These are phyloP conservation scores for Buxus sempervirens DNA, from an alignment of 164 flowering plant species.

Conservation along the genomic window DNA sequence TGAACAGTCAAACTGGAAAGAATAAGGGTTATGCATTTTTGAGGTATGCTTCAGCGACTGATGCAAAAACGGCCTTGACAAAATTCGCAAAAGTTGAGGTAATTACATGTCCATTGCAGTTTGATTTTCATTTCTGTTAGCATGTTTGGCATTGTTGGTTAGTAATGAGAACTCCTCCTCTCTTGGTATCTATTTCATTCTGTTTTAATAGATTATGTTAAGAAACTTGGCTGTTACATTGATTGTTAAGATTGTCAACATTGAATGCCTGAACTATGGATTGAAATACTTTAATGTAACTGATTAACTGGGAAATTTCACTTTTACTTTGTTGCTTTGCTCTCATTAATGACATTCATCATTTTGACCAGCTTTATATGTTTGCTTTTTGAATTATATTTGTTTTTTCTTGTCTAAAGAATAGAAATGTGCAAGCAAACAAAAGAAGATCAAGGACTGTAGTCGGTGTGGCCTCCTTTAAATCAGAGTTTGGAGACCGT, in stretches of 20 bases:
- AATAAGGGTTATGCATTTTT: constrained; percentile 42
- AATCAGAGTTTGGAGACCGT: too few species aligned
- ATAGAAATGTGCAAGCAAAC: too few species aligned
- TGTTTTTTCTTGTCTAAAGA: too few species aligned
- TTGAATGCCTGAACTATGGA: background rate
- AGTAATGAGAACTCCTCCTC: background rate
- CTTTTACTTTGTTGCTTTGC: too few species aligned
- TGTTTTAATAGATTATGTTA: background rate
- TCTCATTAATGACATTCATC: too few species aligned
- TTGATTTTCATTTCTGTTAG: background rate
- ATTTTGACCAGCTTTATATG: too few species aligned
- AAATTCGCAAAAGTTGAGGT: constrained; percentile 33
- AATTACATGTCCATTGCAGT: background rate
- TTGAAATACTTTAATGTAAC: background rate
- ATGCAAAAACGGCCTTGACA: constrained; percentile 31
- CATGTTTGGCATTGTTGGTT: background rate
- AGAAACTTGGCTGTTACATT: background rate
- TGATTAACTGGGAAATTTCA: too few species aligned
- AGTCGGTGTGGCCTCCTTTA: too few species aligned
- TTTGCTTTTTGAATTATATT: too few species aligned
- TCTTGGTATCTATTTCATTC: background rate
- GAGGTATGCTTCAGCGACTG: constrained; percentile 27
- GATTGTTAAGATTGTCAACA: background rate
- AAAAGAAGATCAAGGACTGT: too few species aligned
- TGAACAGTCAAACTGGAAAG: constrained; percentile 25